Evolutionary conservation across 495 filamentous ascomycete species (phyloP).

Genomic region (Podospora pseudocomata): DNA sequence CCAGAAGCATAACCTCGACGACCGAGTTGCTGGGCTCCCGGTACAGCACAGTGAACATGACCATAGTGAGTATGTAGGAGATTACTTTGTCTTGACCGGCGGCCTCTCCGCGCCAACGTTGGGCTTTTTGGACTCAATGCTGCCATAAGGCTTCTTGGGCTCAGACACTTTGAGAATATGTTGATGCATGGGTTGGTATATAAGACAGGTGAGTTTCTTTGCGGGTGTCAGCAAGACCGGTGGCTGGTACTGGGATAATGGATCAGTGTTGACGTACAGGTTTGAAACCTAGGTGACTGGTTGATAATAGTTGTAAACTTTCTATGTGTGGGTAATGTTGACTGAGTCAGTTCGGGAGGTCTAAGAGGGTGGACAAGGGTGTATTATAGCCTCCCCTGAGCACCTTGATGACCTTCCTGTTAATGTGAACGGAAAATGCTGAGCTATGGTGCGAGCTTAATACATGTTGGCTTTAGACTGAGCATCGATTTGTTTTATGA

Average conservation of each 20-base stretch:
- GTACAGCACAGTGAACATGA: background rate
- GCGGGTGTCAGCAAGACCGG: background rate
- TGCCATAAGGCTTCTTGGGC: background rate
- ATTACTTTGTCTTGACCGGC: background rate
- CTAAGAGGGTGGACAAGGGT: too few relatives aligned
- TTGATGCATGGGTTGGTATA: background rate
- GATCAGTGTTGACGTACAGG: background rate
- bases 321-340: background rate
- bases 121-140: too few relatives aligned
- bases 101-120: background rate
- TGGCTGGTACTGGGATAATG: background rate
- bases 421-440: too few relatives aligned
- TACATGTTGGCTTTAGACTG: too few relatives aligned
- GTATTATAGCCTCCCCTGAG: too few relatives aligned
- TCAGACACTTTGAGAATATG: background rate
- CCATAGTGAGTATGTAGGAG: background rate
- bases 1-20: too few relatives aligned
- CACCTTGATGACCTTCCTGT: too few relatives aligned
- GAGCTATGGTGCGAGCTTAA: too few relatives aligned
- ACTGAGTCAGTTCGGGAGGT: background rate
- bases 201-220: background rate
- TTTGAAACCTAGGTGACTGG: background rate
- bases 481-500: too few relatives aligned
- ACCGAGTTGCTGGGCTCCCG: too few relatives aligned
- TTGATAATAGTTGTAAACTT: background rate